Evolutionary conservation across 352 stramenopile genomes (phyloP), one percentile per base, ranked within the genome.

Genomic region (Phytophthora cryptogea): DNA sequence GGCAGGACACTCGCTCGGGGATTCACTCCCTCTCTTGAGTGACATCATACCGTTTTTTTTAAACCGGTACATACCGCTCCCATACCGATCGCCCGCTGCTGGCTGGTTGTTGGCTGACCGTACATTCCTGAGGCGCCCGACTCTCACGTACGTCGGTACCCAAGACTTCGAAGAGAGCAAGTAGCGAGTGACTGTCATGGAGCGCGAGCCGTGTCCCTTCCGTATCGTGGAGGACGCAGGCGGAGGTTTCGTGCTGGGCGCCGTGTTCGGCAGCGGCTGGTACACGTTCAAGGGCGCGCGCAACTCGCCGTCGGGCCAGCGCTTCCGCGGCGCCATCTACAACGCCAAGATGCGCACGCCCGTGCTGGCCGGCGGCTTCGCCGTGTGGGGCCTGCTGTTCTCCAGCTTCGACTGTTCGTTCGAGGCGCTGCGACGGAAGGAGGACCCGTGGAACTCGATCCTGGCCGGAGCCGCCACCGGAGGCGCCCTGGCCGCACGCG

Each of bases 391-490:
- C 40, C 80, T 97, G 57, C 78, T 99, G 6, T 99, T 99, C 81
- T 98, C 97, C 28, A 96, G 89, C 36, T 99, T 97, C 64, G 97
- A 99, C 80, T 99, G 97, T 76, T 96, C 89, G 23, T 90, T 99
- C 37, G 97, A 97, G 47, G 92, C 94, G 30, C 75, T 99, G 54
- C 92, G 97, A 73, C 93, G 97, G 78, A 99, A 98, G 80, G 97
- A 99, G 85, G 97, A 99, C 86, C 95, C 97, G 37, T 99, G 97
- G 97, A 99, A 99, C 75, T 98, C 96, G n/a, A 99, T 99, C 59
- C 72, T 99, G 35, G 94, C 92, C 28, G 97, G 97, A 23, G 97
- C 95, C 11, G 92, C 94, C 41, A 99, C 97, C 0, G 97, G 97
- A 73, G 97, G 96, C 43, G 88, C 98, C 26, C 81, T 99, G 11